Evolutionary conservation across 176 grass and related monocot species (phyloP), one percentile per base, ranked within the genome.

Genomic region (Zizania latifolia): DNA sequence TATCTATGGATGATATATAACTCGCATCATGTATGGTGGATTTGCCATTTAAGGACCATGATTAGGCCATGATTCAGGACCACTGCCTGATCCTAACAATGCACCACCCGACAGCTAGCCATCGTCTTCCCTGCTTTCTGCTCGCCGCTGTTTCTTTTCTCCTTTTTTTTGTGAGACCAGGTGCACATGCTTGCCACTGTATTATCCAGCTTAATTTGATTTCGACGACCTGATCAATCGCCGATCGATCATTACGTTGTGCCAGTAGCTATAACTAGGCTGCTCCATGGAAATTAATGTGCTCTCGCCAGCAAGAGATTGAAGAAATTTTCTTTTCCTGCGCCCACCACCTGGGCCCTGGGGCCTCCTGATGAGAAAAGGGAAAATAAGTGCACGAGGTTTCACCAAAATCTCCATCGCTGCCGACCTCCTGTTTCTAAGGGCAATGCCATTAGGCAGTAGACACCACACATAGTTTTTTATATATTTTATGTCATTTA

Each of bases 41-140:
- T 65, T 39, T 65, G 22, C 48, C 48, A 21, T 14, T 24, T 23
- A 22, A 10, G 33, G 6, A 60, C 37, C 38, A 44, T 76, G 37
- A 46, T 62, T 62, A 62, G 3, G 28, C 19, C 38, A 62, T n/a
- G 10, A 66, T 66, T 38, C 4, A 68, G 78, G 67, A 81, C 67
- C 55, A 37, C 7, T 8, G 8, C 56, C 2, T 14, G 8, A 61
- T 58, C 38, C 38, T 13, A 22, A 14, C n/a, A n/a, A 16, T 21
- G 34, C 56, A 48, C 13, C 13, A 14, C n/a, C 48, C 48, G 34
- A 6, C 34, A 3, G 48, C n/a, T n/a, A 53, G 48, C 48, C 19
- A 15, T 62, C 31, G 31, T 4, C 22, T 10, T 19, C 31, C 40
- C 22, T 26, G 55, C 41, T 37, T 3, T 41, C 22, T 22, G 36